Conservation (phyloP, 768 basidiomycete genomes). For the Hygrocybe coccinea region DNA sequence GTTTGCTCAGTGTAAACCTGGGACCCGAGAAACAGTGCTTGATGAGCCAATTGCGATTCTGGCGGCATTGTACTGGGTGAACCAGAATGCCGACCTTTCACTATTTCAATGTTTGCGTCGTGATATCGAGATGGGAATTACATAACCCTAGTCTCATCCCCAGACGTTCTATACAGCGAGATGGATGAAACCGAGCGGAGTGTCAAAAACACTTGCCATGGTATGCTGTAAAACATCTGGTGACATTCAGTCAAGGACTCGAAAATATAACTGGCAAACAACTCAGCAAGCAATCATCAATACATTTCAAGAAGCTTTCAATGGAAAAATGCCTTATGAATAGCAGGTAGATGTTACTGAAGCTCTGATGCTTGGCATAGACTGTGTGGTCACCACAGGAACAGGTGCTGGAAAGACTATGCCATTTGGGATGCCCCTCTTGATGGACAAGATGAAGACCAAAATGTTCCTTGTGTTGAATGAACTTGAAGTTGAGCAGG, state of each 20-base stretch:
- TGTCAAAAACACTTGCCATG: too few relatives aligned
- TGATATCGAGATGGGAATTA: conserved; percentile 6
- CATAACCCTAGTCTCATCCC: too few relatives aligned
- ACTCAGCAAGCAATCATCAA: too few relatives aligned
- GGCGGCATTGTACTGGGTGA: conserved; percentile 5
- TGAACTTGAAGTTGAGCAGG: conserved; percentile 34
- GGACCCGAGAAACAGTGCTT: not conserved
- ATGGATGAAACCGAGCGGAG: too few relatives aligned
- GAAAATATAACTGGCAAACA: too few relatives aligned
- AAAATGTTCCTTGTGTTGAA: conserved; percentile 32
- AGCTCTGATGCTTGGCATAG: conserved; percentile 30
- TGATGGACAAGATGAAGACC: conserved; percentile 8
- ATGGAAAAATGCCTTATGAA: conserved; percentile 20
- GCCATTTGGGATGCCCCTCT: conserved; percentile 32
- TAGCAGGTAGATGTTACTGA: conserved; percentile 41
- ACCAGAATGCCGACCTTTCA: not conserved
- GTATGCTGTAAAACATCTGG: too few relatives aligned
- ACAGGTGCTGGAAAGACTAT: conserved; percentile 37
- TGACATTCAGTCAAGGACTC: too few relatives aligned
- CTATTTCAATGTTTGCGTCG: conserved; percentile 1
- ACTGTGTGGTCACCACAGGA: conserved; percentile 32
- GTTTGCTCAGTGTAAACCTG: conserved; percentile 7
- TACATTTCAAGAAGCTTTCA: conserved; percentile 11
- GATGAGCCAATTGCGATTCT: conserved; percentile 6
- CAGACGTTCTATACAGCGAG: too few relatives aligned